Evolutionary conservation across 2,329 filamentous ascomycete genomes (phyloP), one percentile per base, ranked within the genome.

Genomic region (Epicoccum nigrum): DNA sequence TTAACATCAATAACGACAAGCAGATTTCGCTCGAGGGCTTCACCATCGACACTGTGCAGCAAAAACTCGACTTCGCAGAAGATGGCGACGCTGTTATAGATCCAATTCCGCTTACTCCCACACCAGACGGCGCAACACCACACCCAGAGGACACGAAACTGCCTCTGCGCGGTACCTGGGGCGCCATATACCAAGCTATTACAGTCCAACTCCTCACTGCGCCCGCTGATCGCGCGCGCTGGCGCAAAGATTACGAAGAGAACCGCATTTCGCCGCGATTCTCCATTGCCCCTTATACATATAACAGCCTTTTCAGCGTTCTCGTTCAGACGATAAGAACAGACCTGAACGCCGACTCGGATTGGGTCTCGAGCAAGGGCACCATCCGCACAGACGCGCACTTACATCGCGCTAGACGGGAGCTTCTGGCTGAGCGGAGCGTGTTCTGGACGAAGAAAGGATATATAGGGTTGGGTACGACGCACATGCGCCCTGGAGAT

Each of bases 91-190:
- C 44, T 16, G n/a, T 9, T 7, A 25, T 25, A 25, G 6, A 4
- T 9, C 23, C 23, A 25, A 20, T 31, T 30, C 11, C 23, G 27
- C 5, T n/a, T n/a, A n/a, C n/a, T n/a, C n/a, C n/a, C n/a, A 9
- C 20, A 1, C 13, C n/a, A 13, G 7, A 25, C 0, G 25, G 5
- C n/a, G 8, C 27, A 12, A 8, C 8, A 4, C 9, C 27, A 17
- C 15, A 9, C 12, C 21, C n/a, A 2, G 34, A 35, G 9, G 16
- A 30, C n/a, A 35, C 13, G n/a, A 9, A 41, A 11, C 4, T 53
- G 7, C 44, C 50, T 7, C 34, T 48, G 8, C 50, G 23, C n/a
- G 50, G 44, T 3, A 53, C 50, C 17, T 53, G 50, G 50, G 50
- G 50, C 1, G 50, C 44, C 2, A 53, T 53, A 17, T 53, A 53